Conservation (phyloP, 1,284 basidiomycete genomes). For the Polyporus tsugae region DNA sequence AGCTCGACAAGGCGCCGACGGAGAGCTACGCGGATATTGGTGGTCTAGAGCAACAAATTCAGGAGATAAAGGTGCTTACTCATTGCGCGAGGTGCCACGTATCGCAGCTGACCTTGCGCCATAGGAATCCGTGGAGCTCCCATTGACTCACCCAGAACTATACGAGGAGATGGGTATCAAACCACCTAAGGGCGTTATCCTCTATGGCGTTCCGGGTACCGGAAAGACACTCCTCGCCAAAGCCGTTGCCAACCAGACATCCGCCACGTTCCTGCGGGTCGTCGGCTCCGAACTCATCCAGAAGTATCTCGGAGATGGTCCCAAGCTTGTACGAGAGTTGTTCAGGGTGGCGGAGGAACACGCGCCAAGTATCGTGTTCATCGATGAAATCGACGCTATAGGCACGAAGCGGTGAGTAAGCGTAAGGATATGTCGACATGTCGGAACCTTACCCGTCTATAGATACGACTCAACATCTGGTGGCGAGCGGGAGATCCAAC, state of each 20-base stretch:
- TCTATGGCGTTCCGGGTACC: conserved; percentile 98
- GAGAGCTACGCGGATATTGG: conserved; percentile 99
- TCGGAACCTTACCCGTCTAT: conserved; percentile 23
- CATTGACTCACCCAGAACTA: conserved; percentile 96
- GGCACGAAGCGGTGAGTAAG: conserved; percentile 91
- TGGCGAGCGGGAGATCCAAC: conserved; percentile 98
- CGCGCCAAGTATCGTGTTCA: conserved; percentile 98
- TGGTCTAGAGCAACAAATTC: conserved; percentile 96
- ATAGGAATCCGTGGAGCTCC: conserved; percentile 97
- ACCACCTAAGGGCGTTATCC: conserved; percentile 98
- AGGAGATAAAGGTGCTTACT: conserved; percentile 92
- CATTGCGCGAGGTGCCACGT: neutral
- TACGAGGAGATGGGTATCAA: conserved; percentile 99
- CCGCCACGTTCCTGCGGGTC: conserved; percentile 97
- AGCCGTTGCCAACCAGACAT: conserved; percentile 99
- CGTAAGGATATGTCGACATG: conserved; percentile 9
- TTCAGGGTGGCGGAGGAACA: conserved; percentile 98
- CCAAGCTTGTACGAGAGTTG: conserved; percentile 96
- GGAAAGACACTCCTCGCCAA: conserved; percentile 99
- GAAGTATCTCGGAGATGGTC: conserved; percentile 99
- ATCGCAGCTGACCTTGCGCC: conserved; percentile 16
- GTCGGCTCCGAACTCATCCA: conserved; percentile 99
- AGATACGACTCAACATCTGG: conserved; percentile 97
- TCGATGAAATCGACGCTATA: conserved; percentile 99
- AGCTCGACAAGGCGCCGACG: conserved; percentile 97